Evolutionary conservation across 805 yeast genomes (phyloP), one percentile per base, ranked within the genome.

Genomic region (Starmera dryadoides): DNA sequence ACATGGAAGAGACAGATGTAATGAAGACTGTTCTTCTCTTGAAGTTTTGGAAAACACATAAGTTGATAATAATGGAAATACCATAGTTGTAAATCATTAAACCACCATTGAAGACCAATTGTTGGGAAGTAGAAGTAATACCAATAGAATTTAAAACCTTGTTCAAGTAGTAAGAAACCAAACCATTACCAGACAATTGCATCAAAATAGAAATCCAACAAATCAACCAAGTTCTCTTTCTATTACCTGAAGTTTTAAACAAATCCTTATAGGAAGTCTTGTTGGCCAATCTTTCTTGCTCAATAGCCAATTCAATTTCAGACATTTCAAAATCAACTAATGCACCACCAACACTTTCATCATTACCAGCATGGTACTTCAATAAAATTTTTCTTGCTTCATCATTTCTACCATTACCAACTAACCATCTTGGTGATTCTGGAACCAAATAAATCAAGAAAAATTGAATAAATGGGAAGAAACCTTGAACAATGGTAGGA

Each of bases 61-160:
- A 43, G 22, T 63, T 57, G 39, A 61, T 57, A 6, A 54, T 42
- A 26, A 60, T 43, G 12, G 66, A 58, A 33, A 58, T 47, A 36
- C 58, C 54, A 39, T 66, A 65, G 59, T 72, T 71, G 55, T 63
- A 73, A 42, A 69, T 56, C 67, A 64, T 68, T 45, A 73, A 63
- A 42, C 70, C 68, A 40, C 74, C 79, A 52, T 75, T 75, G 52
- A 74, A 66, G 37, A 68, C 53, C 40, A 74, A 63, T 55, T 75
- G 75, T 40, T 59, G 55, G 36, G 56, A 56, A 20, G 64, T 58
- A n/a, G 61, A 63, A 35, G 72, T 71, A 48, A 75, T 70, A 42
- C 81, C 80, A 52, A 76, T 73, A 20, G 76, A 67, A 42, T 58
- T 51, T 46, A 76, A 63, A 12, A 77, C 81, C 48, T 66, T 63